Evolutionary conservation across 108 stramenopile species (phyloP).

Genomic region (Cyclotella choctawhatcheeana): DNA sequence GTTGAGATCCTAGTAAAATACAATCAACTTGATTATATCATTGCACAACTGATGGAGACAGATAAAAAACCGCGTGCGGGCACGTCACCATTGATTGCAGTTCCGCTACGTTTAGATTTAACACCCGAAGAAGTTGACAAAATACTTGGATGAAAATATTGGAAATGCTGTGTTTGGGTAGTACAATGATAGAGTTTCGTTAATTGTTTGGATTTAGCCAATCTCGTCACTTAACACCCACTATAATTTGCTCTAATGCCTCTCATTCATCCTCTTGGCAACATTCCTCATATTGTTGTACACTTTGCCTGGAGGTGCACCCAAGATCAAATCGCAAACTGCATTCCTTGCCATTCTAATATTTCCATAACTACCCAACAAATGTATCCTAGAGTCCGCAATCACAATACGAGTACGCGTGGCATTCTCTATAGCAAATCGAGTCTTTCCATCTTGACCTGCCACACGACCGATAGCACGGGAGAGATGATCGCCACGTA

Average conservation of each 20-base stretch:
- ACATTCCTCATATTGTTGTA: slow-evolving; percentile 99
- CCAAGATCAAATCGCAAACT: slow-evolving; percentile 98
- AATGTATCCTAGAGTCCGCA: slow-evolving; percentile 96
- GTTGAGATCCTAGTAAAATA: slow-evolving; percentile 80
- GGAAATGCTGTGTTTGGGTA: too few species aligned
- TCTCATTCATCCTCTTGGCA: slow-evolving; percentile 96
- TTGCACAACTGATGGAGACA: slow-evolving; percentile 68
- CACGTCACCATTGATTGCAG: slow-evolving; percentile 70
- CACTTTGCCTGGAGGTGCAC: slow-evolving; percentile 99
- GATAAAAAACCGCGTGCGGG: slow-evolving; percentile 73
- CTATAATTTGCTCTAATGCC: slow-evolving; percentile 88
- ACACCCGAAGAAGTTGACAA: slow-evolving; percentile 66
- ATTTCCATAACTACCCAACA: slow-evolving; percentile 95
- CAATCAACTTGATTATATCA: slow-evolving; percentile 65
- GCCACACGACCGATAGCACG: slow-evolving; percentile 99
- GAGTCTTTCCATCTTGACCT: slow-evolving; percentile 98
- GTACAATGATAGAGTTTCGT: too few species aligned
- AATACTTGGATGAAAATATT: slow-evolving; percentile 54
- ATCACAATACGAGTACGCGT: slow-evolving; percentile 97
- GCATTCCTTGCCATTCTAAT: slow-evolving; percentile 98
- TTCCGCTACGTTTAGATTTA: slow-evolving; percentile 71
- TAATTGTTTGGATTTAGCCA: too few species aligned
- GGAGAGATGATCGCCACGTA: slow-evolving; percentile 95
- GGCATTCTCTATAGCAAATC: slow-evolving; percentile 99
- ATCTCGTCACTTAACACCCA: too few species aligned